Conservation (phyloP, 2,329 filamentous ascomycete genomes). For the Fusarium torreyae region DNA sequence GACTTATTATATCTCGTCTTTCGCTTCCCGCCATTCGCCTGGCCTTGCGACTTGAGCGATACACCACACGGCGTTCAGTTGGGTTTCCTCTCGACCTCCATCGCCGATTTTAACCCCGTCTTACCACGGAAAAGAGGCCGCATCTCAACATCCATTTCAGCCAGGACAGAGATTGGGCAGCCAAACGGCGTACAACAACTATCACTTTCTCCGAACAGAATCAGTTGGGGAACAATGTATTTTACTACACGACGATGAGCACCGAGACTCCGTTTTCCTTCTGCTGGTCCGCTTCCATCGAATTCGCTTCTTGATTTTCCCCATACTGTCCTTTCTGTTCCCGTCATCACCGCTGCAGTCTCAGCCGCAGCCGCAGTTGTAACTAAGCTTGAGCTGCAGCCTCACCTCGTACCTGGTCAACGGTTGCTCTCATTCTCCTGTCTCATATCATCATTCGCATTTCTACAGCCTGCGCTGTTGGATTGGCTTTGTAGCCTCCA, state of each 20-base stretch:
- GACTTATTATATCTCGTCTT: constrained; percentile 17
- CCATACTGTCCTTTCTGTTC: constrained; percentile 52
- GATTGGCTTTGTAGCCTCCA: constrained; percentile 44
- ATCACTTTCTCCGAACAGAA: constrained; percentile 37
- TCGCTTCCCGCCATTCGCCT: constrained; percentile 27
- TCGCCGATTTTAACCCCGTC: constrained; percentile 31
- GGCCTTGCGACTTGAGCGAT: constrained; percentile 30
- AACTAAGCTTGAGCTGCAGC: constrained; percentile 29
- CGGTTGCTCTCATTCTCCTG: constrained; percentile 33
- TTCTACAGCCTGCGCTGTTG: constrained; percentile 37
- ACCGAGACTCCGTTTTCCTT: constrained; percentile 65
- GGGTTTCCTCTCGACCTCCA: constrained; percentile 29
- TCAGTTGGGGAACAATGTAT: constrained; percentile 54
- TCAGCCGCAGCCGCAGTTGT: constrained; percentile 38
- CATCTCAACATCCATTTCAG: constrained; percentile 8
- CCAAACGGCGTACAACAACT: constrained; percentile 38
- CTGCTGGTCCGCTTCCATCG: constrained; percentile 67
- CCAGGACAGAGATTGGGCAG: constrained; percentile 25
- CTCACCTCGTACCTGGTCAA: constrained; percentile 40
- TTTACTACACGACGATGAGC: constrained; percentile 68
- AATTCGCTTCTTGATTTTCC: constrained; percentile 68
- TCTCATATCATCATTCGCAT: constrained; percentile 37
- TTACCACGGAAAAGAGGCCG: constrained; percentile 34
- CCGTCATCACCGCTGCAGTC: constrained; percentile 47
- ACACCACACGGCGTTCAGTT: constrained; percentile 26